phyloP scores from a whole-genome alignment of 2,329 filamentous ascomycete genomes.

The Cladosporium sp. region DNA sequence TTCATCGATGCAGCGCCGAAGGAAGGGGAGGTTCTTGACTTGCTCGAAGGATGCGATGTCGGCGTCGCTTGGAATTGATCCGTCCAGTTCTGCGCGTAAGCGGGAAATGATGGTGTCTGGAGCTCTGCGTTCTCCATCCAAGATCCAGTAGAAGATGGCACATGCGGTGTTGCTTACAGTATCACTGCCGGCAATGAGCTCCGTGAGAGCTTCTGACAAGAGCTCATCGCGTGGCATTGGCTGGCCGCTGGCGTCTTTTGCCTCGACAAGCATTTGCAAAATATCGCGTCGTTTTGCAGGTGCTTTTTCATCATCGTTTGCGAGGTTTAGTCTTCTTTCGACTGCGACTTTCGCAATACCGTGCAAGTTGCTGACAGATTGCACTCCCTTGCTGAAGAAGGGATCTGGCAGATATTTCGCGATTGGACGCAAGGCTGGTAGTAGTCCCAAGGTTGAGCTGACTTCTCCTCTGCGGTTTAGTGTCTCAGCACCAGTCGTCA shows the following conservation, averaged over 20 bases:
- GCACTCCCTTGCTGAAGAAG: slow-evolving; percentile 23
- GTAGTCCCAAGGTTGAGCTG: slow-evolving; percentile 20
- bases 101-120: slow-evolving; percentile 23
- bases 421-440: slow-evolving; percentile 18
- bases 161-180: slow-evolving; percentile 32
- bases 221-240: slow-evolving; percentile 29
- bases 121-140: slow-evolving; percentile 22
- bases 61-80: slow-evolving; percentile 18
- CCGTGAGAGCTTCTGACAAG: slow-evolving; percentile 31
- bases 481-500: slow-evolving; percentile 20
- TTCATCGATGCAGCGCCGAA: slow-evolving; percentile 30
- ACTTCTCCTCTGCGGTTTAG: slow-evolving; percentile 23
- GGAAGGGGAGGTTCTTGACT: slow-evolving; percentile 27
- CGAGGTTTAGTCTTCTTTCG: slow-evolving; percentile 23
- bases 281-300: slow-evolving; percentile 27
- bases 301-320: slow-evolving; percentile 5
- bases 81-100: slow-evolving; percentile 29
- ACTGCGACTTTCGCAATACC: slow-evolving; percentile 29
- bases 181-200: slow-evolving; percentile 34
- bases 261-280: slow-evolving; percentile 28
- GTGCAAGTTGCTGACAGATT: slow-evolving; percentile 20
- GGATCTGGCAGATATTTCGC: slow-evolving; percentile 24
- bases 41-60: slow-evolving; percentile 20
- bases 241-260: slow-evolving; percentile 27
- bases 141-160: slow-evolving; percentile 24